Evolutionary conservation across 768 basidiomycete species (phyloP), one percentile per base, ranked within the genome.

Genomic region (Rhizopogon rudus): DNA sequence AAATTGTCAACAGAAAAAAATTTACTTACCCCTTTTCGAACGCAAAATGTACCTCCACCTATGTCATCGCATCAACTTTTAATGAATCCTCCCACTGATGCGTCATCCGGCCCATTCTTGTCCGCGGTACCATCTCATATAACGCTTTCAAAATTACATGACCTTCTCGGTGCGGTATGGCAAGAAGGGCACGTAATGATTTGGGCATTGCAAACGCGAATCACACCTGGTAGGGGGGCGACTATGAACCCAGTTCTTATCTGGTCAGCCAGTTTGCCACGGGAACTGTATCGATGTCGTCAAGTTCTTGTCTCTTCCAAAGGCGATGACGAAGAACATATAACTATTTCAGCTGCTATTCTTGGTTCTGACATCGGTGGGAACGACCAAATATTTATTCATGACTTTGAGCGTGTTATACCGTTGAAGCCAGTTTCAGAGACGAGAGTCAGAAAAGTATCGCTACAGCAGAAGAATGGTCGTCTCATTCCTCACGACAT

Each of bases 1-100:
- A 55, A 48, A 53, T 33, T 13, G 39, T 44, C 16, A 28, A 43
- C 67, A 96, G 94, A 82, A 2, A 76, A 75, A 20, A 72, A 92
- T 54, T 81, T 95, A 3, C 74, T 99, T 40, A 99, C 96, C 2
- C 91, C 97, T 14, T 98, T 98, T 79, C 82, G 94, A 40, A 81
- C 83, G 0, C 91, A 96, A 72, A 98, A 97, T 65, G 81, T 96
- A 5, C 97, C 96, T n/a, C 97, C 97, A n/a, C 97, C 97, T 0
- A 95, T 97, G 93, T 90, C 86, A 1, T 87, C 92, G 1, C 76
- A 79, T 60, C 70, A 71, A 40, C 71, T 83, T 50, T 44, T 71
- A 66, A 17, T 70, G 52, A 46, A 65, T 12, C 41, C 57, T 9
- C 44, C 60, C 28, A 10, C 53, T 54, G 16, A 56, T 50, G 37